A percentile compares a stretch with the other conserved stretches of the same genome.
phyloP scores from a whole-genome alignment of 805 yeast genomes.

The Sugiyamaella mastotermitis region DNA sequence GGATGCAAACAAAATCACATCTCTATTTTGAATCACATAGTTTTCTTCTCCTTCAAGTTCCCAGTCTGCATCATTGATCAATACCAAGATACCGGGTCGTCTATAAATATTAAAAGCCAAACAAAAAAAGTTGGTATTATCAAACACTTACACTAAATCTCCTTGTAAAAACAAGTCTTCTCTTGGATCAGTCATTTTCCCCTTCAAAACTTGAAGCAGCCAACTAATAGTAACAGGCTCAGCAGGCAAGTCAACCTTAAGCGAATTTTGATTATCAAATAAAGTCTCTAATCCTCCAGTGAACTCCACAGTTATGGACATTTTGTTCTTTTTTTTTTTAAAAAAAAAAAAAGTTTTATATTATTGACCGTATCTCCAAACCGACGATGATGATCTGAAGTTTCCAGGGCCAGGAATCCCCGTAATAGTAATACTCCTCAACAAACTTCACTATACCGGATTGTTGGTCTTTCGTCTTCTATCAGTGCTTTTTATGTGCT shows the following conservation, averaged over 20 bases:
- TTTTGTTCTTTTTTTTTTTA: too few relatives aligned
- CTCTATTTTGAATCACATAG: slow-evolving; percentile 70
- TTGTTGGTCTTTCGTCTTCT: too few relatives aligned
- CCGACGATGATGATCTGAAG: too few relatives aligned
- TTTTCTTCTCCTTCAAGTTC: slow-evolving; percentile 86
- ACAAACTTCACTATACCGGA: too few relatives aligned
- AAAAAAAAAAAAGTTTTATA: too few relatives aligned
- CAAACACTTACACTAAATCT: slow-evolving; percentile 44
- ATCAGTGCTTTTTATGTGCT: too few relatives aligned
- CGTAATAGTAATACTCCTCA: too few relatives aligned
- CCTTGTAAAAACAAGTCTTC: slow-evolving; percentile 76
- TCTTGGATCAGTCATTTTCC: slow-evolving; percentile 50
- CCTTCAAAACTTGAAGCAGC: slow-evolving; percentile 49
- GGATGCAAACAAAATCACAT: slow-evolving; percentile 79
- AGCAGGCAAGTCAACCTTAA: slow-evolving; percentile 37
- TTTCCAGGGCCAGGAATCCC: too few relatives aligned
- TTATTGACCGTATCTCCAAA: too few relatives aligned
- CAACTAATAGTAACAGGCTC: slow-evolving; percentile 39
- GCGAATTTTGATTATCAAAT: slow-evolving; percentile 53
- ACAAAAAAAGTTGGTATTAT: neutral
- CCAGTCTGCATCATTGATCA: slow-evolving; percentile 95
- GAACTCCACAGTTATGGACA: slow-evolving; percentile 27
- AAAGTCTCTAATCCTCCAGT: slow-evolving; percentile 81
- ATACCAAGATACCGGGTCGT: slow-evolving; percentile 87
- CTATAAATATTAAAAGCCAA: too few relatives aligned